These are phyloP conservation scores for Allomyces javanicus DNA, from an alignment of 192 early-diverging fungal genomes.

Conservation along the genomic window DNA sequence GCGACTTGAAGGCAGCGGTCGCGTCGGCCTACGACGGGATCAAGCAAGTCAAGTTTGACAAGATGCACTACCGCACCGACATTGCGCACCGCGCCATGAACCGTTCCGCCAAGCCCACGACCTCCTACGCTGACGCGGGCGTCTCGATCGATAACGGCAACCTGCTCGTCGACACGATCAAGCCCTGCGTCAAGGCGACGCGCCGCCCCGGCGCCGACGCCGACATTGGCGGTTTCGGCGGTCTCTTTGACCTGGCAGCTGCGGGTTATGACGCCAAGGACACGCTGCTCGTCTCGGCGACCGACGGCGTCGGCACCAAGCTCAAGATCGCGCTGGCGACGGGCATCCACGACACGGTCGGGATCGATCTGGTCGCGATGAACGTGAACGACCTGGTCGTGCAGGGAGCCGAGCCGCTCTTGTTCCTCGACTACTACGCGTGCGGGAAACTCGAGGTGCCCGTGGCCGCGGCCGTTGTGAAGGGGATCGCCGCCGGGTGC, in stretches of 20 bases:
- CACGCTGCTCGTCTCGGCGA: slow-evolving; percentile 88
- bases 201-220: slow-evolving; percentile 80
- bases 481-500: slow-evolving; percentile 89
- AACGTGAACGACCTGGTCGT: slow-evolving; percentile 97
- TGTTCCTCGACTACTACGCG: slow-evolving; percentile 98
- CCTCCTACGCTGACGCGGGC: slow-evolving; percentile 86
- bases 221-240: slow-evolving; percentile 97
- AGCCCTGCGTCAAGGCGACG: slow-evolving; percentile 85
- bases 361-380: slow-evolving; percentile 98
- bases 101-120: slow-evolving; percentile 11
- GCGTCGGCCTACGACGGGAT: slow-evolving; percentile 54
- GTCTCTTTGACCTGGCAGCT: slow-evolving; percentile 86
- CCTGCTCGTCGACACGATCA: slow-evolving; percentile 84
- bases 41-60: slow-evolving; percentile 53
- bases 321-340: slow-evolving; percentile 80
- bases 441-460: slow-evolving; percentile 81
- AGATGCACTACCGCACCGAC: slow-evolving; percentile 74
- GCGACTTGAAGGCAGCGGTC: slow-evolving; percentile 56
- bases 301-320: slow-evolving; percentile 98
- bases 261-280: slow-evolving; percentile 59
- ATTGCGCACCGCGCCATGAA: slow-evolving; percentile 54
- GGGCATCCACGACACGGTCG: slow-evolving; percentile 78
- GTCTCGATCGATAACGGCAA: slow-evolving; percentile 94
- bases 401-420: slow-evolving; percentile 95
- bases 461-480: slow-evolving; percentile 74